Percentiles rank a stretch among this genome's conserved stretches.
phyloP scores from a whole-genome alignment of 306 rosid species.

The Erythrophleum fordii region DNA sequence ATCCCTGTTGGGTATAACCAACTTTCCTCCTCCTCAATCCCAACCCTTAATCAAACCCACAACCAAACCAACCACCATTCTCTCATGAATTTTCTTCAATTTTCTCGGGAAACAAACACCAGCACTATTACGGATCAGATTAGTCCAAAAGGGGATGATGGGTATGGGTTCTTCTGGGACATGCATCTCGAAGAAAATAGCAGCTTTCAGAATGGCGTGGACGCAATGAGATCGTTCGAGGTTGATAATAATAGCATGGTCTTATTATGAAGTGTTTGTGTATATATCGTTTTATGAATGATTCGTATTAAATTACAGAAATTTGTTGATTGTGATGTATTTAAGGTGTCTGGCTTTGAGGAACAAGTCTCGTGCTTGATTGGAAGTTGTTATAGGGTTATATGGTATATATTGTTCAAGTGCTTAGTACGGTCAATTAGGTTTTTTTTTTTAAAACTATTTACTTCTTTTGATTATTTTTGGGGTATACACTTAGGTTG shows the following conservation, averaged over 20 bases:
- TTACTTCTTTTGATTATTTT: constrained; percentile 20
- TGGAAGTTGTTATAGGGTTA: constrained; percentile 34
- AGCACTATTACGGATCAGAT: constrained; percentile 32
- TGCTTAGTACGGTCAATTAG: constrained; percentile 38
- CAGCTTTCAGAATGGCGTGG: constrained; percentile 57
- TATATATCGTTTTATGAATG: not conserved
- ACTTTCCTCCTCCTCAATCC: constrained; percentile 50
- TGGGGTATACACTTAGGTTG: constrained; percentile 27
- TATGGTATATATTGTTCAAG: constrained; percentile 30
- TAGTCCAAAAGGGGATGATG: constrained; percentile 53
- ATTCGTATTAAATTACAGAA: constrained; percentile 20
- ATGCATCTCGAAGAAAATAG: constrained; percentile 67
- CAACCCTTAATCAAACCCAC: constrained; percentile 48
- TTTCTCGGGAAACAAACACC: constrained; percentile 48
- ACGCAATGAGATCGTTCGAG: constrained; percentile 65
- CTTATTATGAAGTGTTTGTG: constrained; percentile 51
- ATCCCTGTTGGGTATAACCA: constrained; percentile 51
- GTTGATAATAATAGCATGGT: constrained; percentile 61
- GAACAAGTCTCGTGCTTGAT: constrained; percentile 48
- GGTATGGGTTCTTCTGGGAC: constrained; percentile 81
- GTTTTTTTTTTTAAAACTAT: not conserved
- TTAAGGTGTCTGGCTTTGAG: constrained; percentile 50
- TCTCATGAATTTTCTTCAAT: constrained; percentile 59
- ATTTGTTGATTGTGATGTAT: constrained; percentile 49
- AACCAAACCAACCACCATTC: constrained; percentile 38